These are phyloP conservation scores for Botrytis medusae DNA, from an alignment of 2,329 filamentous ascomycete genomes.

Conservation along the genomic window DNA sequence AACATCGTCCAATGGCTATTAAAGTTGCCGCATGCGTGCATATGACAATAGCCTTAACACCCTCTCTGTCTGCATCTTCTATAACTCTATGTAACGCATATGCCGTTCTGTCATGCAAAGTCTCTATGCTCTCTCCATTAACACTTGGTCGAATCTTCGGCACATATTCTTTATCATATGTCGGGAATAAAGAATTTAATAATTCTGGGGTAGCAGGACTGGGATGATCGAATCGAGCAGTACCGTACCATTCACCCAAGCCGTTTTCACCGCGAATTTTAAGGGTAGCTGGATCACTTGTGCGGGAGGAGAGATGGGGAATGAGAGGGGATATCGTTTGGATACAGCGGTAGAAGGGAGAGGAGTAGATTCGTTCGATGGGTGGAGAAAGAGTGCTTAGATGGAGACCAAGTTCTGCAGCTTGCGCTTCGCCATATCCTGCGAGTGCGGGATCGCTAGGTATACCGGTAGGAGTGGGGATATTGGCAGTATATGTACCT, in stretches of 20 bases:
- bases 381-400: conserved; percentile 63
- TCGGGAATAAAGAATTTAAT: conserved; percentile 67
- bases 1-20: conserved; percentile 78
- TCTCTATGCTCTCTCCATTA: conserved; percentile 74
- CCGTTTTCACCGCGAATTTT: conserved; percentile 57
- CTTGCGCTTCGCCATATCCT: conserved; percentile 81
- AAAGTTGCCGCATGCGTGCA: conserved; percentile 89
- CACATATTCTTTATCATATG: conserved; percentile 56
- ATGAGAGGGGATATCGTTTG: conserved; percentile 77
- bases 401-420: conserved; percentile 70
- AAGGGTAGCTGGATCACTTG: conserved; percentile 33
- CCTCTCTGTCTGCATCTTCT: conserved; percentile 66
- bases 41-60: conserved; percentile 70
- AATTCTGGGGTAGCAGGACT: conserved; percentile 64
- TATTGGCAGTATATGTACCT: conserved; percentile 71
- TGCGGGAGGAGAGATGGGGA: conserved; percentile 43
- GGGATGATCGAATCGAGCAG: conserved; percentile 82
- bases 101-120: conserved; percentile 78
- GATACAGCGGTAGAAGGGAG: conserved; percentile 83
- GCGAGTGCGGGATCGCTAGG: conserved; percentile 85
- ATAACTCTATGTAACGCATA: conserved; percentile 70
- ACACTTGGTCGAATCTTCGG: conserved; percentile 66
- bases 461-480: conserved; percentile 83
- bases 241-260: conserved; percentile 86
- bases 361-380: conserved; percentile 76